These are phyloP conservation scores for Phialophora chinensis DNA, from an alignment of 2,329 filamentous ascomycete species.

Conservation along the genomic window DNA sequence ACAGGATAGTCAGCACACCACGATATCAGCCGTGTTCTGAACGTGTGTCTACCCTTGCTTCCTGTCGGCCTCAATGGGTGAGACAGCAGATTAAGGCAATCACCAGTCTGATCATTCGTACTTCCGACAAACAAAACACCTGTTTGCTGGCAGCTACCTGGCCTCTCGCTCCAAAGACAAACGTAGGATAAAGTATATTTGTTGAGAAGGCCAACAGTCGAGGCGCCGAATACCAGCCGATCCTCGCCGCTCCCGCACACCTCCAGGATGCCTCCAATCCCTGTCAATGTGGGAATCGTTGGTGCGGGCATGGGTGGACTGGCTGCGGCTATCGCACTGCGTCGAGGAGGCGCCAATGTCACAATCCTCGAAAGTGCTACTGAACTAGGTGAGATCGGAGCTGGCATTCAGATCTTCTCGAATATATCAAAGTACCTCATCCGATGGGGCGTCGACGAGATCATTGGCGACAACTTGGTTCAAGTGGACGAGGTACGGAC, in stretches of 20 bases:
- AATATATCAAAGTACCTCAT: conserved; percentile 50
- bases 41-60: background rate
- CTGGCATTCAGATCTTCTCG: conserved; percentile 50
- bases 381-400: conserved; percentile 42
- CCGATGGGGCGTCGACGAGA: conserved; percentile 49
- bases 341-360: conserved; percentile 45
- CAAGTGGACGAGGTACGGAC: conserved; percentile 47
- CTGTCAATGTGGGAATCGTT: conserved; percentile 39
- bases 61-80: background rate
- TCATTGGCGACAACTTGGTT: conserved; percentile 50
- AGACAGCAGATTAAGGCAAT: background rate
- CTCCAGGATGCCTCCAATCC: conserved; percentile 16
- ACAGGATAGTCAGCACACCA: background rate
- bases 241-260: background rate
- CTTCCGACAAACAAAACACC: background rate
- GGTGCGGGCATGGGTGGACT: conserved; percentile 52
- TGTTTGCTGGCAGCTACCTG: background rate
- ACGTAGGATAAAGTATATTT: background rate
- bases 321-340: conserved; percentile 52
- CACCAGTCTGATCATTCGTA: background rate
- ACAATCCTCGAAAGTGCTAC: conserved; percentile 25
- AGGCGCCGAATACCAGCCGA: background rate
- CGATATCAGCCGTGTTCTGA: too few relatives aligned
- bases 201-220: background rate
- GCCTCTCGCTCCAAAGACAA: background rate